A percentile compares a stretch with the other conserved stretches of the same genome.
phyloP scores from a whole-genome alignment of 2,329 filamentous ascomycete species.

The Nannizzia gypsea region DNA sequence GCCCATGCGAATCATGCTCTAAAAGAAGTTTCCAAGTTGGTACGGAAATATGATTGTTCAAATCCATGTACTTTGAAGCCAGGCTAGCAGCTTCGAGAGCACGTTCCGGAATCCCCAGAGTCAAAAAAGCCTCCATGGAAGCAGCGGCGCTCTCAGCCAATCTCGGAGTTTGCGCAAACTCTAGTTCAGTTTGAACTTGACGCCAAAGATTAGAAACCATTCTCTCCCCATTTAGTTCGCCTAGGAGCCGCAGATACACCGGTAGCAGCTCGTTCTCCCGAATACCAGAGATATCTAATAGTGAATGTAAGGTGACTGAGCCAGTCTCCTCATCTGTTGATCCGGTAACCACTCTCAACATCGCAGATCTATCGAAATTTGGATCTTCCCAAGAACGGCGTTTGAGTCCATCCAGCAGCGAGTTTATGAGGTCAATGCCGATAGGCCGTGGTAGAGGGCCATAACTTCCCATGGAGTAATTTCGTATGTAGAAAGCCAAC shows the following conservation, averaged over 20 bases:
- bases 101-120: slow-evolving; percentile 15
- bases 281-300: slow-evolving; percentile 7
- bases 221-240: slow-evolving; percentile 17
- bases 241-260: slow-evolving; percentile 11
- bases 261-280: slow-evolving; percentile 4
- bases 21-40: slow-evolving; percentile 11
- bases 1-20: slow-evolving; percentile 15
- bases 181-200: slow-evolving; percentile 12
- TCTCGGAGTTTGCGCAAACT: neutral
- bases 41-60: slow-evolving; percentile 16
- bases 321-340: neutral
- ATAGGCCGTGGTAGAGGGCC: slow-evolving; percentile 4
- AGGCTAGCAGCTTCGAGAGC: slow-evolving; percentile 20
- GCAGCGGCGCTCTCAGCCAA: slow-evolving; percentile 16
- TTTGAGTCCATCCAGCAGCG: slow-evolving; percentile 11
- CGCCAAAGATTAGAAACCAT: slow-evolving; percentile 19
- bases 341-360: slow-evolving; percentile 11
- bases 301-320: slow-evolving; percentile 1
- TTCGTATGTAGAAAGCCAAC: slow-evolving; percentile 20
- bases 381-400: slow-evolving; percentile 7
- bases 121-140: slow-evolving; percentile 20
- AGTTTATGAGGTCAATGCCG: slow-evolving; percentile 17
- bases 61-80: slow-evolving; percentile 16
- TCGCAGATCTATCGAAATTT: neutral
- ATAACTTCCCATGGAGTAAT: slow-evolving; percentile 12